Evolutionary conservation across 2,329 filamentous ascomycete genomes (phyloP).

Genomic region (Mollisia scopiformis): DNA sequence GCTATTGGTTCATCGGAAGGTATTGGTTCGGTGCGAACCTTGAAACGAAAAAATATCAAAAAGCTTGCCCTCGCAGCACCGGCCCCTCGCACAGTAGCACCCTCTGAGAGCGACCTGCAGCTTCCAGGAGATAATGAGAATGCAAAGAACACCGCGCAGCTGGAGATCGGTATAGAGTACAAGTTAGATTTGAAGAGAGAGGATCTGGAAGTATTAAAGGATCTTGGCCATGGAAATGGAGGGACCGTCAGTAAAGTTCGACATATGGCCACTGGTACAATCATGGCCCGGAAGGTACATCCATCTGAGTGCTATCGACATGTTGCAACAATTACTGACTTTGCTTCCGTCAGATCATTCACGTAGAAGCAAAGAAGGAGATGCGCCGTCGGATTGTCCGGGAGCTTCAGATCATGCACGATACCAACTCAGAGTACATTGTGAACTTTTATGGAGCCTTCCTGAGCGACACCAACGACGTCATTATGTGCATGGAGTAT

Average conservation of each 20-base stretch:
- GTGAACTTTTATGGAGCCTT: constrained; percentile 98
- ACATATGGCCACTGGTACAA: constrained; percentile 90
- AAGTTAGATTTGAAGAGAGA: constrained; percentile 89
- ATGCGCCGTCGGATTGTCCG: constrained; percentile 96
- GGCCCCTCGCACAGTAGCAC: constrained; percentile 70
- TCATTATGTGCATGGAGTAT: constrained; percentile 99
- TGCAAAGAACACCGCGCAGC: constrained; percentile 61
- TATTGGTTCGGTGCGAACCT: constrained; percentile 73
- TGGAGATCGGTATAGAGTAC: constrained; percentile 98
- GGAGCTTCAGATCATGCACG: constrained; percentile 97
- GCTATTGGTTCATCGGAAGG: constrained; percentile 57
- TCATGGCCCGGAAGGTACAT: constrained; percentile 95
- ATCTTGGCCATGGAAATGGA: constrained; percentile 93
- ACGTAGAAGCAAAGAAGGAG: constrained; percentile 96
- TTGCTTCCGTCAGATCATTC: constrained; percentile 72
- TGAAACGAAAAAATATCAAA: constrained; percentile 99
- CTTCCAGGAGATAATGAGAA: constrained; percentile 62
- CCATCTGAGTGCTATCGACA: neutral
- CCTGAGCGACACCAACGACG: constrained; percentile 93
- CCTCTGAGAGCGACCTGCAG: constrained; percentile 72
- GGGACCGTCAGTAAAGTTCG: constrained; percentile 98
- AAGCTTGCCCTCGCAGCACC: constrained; percentile 85
- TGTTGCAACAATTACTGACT: constrained; percentile 6
- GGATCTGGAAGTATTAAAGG: constrained; percentile 90
- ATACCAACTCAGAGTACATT: constrained; percentile 95